Conservation (phyloP, 2,329 filamentous ascomycete species). For the Ophiocordyceps camponoti-saundersi region DNA sequence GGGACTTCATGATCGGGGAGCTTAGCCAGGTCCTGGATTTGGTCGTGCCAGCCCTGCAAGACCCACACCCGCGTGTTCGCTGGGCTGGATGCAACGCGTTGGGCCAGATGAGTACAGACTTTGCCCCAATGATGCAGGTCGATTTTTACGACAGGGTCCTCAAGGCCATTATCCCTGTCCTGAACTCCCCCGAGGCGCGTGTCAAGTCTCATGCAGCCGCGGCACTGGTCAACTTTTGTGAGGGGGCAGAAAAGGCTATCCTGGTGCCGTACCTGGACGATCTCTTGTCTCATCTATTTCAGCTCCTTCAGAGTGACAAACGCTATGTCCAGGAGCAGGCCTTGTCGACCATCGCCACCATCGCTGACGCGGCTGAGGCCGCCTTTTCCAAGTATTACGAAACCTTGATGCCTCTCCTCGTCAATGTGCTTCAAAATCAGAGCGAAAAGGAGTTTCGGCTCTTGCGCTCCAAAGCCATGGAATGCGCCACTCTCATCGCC, state of each 20-base stretch:
- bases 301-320: conserved; percentile 78
- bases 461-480: conserved; percentile 93
- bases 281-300: conserved; percentile 69
- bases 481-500: conserved; percentile 91
- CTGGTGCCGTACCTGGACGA: conserved; percentile 88
- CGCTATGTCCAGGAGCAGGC: conserved; percentile 96
- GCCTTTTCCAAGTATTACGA: conserved; percentile 94
- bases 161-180: conserved; percentile 79
- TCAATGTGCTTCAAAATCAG: conserved; percentile 75
- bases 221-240: conserved; percentile 97
- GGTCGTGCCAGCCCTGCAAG: conserved; percentile 79
- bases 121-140: conserved; percentile 93
- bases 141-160: conserved; percentile 83
- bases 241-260: conserved; percentile 85
- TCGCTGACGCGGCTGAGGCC: conserved; percentile 93
- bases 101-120: conserved; percentile 99
- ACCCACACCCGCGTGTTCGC: conserved; percentile 82
- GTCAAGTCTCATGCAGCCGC: conserved; percentile 95
- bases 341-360: conserved; percentile 91
- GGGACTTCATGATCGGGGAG: conserved; percentile 89
- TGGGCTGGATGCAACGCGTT: conserved; percentile 97
- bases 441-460: conserved; percentile 87
- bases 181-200: conserved; percentile 76
- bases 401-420: conserved; percentile 84
- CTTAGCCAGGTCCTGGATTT: conserved; percentile 86